phyloP scores from a whole-genome alignment of 1,139 yeast genomes.

The Sugiyamaella novakii region DNA sequence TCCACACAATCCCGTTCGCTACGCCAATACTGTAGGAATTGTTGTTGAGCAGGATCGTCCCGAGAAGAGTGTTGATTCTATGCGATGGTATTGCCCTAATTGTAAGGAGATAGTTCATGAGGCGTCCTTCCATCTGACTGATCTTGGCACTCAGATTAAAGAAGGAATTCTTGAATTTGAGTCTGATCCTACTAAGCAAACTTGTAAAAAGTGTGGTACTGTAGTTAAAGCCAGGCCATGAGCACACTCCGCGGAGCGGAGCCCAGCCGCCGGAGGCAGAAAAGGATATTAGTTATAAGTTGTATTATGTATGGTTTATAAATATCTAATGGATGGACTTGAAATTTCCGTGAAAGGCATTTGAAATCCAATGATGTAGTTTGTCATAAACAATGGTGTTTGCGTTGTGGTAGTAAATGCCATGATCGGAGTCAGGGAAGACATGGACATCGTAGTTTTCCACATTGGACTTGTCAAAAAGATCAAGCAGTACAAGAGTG shows the following conservation, averaged over 20 bases:
- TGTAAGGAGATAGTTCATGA: constrained; percentile 71
- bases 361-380: constrained; percentile 66
- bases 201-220: constrained; percentile 76
- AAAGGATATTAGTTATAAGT: too few relatives aligned
- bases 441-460: constrained; percentile 88
- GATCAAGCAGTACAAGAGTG: constrained; percentile 72
- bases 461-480: constrained; percentile 59
- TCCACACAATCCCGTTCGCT: constrained; percentile 91
- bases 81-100: constrained; percentile 82
- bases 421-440: constrained; percentile 93
- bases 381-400: constrained; percentile 73
- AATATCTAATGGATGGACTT: constrained; percentile 5
- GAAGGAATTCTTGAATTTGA: constrained; percentile 77
- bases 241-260: background rate
- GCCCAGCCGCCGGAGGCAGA: background rate
- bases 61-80: constrained; percentile 60
- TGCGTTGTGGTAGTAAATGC: constrained; percentile 79
- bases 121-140: constrained; percentile 69
- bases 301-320: constrained; percentile 6
- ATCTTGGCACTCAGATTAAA: constrained; percentile 89
- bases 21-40: constrained; percentile 80
- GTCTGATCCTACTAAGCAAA: constrained; percentile 59
- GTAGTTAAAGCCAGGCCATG: constrained; percentile 33
- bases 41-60: constrained; percentile 97
- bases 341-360: constrained; percentile 65